phyloP scores from a whole-genome alignment of 768 basidiomycete genomes.

The Lenzites betulinus region DNA sequence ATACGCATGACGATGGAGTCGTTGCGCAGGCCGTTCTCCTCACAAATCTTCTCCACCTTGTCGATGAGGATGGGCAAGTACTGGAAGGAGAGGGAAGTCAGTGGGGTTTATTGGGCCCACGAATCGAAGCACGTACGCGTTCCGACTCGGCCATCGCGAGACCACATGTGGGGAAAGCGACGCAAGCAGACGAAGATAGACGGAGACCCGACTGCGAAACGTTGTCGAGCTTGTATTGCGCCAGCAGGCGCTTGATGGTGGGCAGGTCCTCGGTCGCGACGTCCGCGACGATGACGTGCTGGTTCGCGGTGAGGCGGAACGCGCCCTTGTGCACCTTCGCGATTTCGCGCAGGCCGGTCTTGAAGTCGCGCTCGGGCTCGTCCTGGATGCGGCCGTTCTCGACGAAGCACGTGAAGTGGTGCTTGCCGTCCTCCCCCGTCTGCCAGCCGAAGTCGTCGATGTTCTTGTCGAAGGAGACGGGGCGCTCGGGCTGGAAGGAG shows the following conservation, averaged over 20 bases:
- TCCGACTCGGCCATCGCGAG: slow-evolving; percentile 83
- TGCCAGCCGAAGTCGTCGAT: slow-evolving; percentile 95
- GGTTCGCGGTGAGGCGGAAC: slow-evolving; percentile 94
- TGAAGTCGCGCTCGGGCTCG: slow-evolving; percentile 87
- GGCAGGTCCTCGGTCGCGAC: slow-evolving; percentile 72
- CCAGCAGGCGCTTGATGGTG: slow-evolving; percentile 75
- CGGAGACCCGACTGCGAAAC: slow-evolving; percentile 76
- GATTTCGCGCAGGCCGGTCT: slow-evolving; percentile 89
- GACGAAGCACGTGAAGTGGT: slow-evolving; percentile 93
- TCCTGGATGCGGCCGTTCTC: slow-evolving; percentile 99
- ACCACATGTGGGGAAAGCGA: slow-evolving; percentile 95
- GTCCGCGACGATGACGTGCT: slow-evolving; percentile 89
- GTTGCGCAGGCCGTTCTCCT: slow-evolving; percentile 89
- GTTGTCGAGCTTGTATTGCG: slow-evolving; percentile 90
- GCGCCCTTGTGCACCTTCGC: slow-evolving; percentile 93
- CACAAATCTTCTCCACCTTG: slow-evolving; percentile 94
- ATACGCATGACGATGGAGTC: slow-evolving; percentile 98
- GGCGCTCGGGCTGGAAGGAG: slow-evolving; percentile 67
- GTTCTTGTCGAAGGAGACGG: slow-evolving; percentile 84
- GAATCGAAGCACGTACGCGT: slow-evolving; percentile 44
- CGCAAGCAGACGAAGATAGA: slow-evolving; percentile 92
- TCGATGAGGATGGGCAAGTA: slow-evolving; percentile 91
- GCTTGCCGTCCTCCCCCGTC: slow-evolving; percentile 81
- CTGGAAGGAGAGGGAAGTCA: slow-evolving; percentile 37
- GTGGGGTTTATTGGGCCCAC: not conserved